Conservation (phyloP, 176 grass and related monocot genomes). For the Poa annua region DNA sequence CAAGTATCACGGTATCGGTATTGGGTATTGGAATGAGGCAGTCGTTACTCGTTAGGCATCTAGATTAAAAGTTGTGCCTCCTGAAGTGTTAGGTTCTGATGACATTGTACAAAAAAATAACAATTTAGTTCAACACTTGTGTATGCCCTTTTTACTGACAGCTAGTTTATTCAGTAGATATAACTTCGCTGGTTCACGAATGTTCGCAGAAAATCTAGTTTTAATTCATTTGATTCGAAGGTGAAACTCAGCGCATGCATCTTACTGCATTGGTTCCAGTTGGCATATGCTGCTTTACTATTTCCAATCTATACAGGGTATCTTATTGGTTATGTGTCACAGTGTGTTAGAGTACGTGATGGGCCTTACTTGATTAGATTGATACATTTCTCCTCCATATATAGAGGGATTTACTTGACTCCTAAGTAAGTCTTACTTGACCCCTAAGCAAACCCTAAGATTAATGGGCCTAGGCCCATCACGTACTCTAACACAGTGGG, state of each 20-base stretch:
- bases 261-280: not conserved
- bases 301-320: not conserved
- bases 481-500: too few relatives aligned
- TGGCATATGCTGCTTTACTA: not conserved
- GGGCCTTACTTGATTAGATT: too few relatives aligned
- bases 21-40: not conserved
- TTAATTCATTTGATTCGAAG: not conserved
- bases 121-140: not conserved
- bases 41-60: conserved; percentile 2
- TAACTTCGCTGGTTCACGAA: not conserved
- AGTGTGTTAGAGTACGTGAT: too few relatives aligned
- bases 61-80: not conserved
- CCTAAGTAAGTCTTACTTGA: too few relatives aligned
- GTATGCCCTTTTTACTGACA: not conserved
- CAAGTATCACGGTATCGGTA: not conserved
- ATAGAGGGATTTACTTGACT: too few relatives aligned
- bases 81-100: not conserved
- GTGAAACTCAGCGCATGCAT: not conserved
- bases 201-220: not conserved
- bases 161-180: not conserved
- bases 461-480: too few relatives aligned
- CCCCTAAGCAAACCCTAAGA: too few relatives aligned
- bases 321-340: not conserved
- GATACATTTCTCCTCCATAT: too few relatives aligned
- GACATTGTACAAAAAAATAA: not conserved